Evolutionary conservation across 805 yeast genomes (phyloP), one percentile per base, ranked within the genome.

Genomic region (Candida namnaoensis): DNA sequence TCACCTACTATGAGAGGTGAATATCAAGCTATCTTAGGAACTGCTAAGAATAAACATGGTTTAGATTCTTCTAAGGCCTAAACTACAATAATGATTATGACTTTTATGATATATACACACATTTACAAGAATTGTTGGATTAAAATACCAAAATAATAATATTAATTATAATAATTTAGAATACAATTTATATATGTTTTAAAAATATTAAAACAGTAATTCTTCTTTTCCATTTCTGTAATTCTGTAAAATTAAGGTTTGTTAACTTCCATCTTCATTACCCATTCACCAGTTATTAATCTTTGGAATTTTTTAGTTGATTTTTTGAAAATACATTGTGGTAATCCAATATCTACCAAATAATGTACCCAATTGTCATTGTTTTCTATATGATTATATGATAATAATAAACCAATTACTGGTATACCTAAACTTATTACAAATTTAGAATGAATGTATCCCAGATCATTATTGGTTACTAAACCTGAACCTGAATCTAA

Each of bases 401-500:
- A 78, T 47, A 76, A 76, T 13, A 74, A 53, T 25, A 82, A 51
- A 0, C 88, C 83, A 19, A 75, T 71, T 37, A 84, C 58, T 3
- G 95, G 95, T 47, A 88, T 63, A 2, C 93, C 95, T 51, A 80
- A 62, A 32, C 90, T 80, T 5, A 81, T 72, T 33, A 86, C 71
- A 63, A 80, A 78, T 44, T 71, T 72, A 43, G 83, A 65, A 11
- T 65, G 60, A 9, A 81, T 53, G 7, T 12, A 6, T 12, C 33
- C 33, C 6, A 62, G 57, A 11, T 64, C 41, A n/a, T 56, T 53
- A 34, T 57, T 65, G 24, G 55, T 54, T 19, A 54, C 51, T 15
- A 55, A 41, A 7, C 96, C 97, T 1, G 95, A 76, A 5, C 93
- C 86, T 7, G 88, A 81, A 53, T 86, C 95, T 35, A 82, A 65